Conservation (phyloP, 257 asterid genomes). For the Scutellaria minor region DNA sequence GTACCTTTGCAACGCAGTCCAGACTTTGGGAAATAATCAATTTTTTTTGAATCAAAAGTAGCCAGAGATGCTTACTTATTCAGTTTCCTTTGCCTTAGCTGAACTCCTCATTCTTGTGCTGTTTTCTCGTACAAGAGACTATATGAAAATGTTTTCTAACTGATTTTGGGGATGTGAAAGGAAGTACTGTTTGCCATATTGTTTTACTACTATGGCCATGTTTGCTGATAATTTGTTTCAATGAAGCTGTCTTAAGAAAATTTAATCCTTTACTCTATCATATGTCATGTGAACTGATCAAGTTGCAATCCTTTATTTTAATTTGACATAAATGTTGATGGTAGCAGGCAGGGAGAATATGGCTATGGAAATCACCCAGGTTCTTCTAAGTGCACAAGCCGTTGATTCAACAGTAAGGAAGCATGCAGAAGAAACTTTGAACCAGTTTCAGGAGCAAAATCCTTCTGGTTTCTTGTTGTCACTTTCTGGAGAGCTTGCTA, state of each 20-base stretch:
- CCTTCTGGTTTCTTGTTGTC: constrained; percentile 15
- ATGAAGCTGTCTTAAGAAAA: not conserved
- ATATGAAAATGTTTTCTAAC: not conserved
- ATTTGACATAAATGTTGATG: constrained; percentile 8
- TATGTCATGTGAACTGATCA: constrained; percentile 3
- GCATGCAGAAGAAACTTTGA: constrained; percentile 57
- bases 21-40: not conserved
- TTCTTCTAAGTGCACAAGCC: constrained; percentile 58
- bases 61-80: not conserved
- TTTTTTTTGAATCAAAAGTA: not conserved
- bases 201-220: not conserved
- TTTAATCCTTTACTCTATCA: not conserved
- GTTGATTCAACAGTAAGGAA: constrained; percentile 55
- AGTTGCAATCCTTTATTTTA: not conserved
- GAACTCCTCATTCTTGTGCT: not conserved
- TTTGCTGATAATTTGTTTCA: not conserved
- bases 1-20: not conserved
- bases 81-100: not conserved
- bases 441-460: constrained; percentile 35
- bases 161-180: not conserved
- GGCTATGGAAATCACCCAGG: constrained; percentile 62
- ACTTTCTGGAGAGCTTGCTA: constrained; percentile 23
- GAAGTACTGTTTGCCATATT: not conserved
- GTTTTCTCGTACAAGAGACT: not conserved
- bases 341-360: constrained; percentile 45